A percentile compares a stretch with the other conserved stretches of the same genome.
Conservation (phyloP, 1,139 yeast genomes). For the Candida frijolesensis region DNA sequence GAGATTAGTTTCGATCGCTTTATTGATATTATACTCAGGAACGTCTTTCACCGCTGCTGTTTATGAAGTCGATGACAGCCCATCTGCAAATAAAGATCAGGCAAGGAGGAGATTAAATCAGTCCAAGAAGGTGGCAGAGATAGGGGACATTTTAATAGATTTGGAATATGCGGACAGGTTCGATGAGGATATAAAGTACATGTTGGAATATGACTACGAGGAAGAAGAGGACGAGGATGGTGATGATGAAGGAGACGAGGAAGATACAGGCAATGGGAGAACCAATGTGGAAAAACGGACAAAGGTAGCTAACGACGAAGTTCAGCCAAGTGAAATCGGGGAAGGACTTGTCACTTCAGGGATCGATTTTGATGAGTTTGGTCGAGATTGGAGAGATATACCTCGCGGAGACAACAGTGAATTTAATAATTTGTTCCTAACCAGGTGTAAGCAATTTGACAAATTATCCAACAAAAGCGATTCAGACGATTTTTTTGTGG, state of each 20-base stretch:
- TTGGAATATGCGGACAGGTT: conserved; percentile 66
- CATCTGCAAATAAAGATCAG: conserved; percentile 19
- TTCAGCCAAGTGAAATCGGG: background rate
- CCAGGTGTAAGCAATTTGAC: conserved; percentile 19
- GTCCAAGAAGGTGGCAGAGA: conserved; percentile 34
- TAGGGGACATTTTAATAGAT: conserved; percentile 56
- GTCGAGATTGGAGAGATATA: conserved; percentile 71
- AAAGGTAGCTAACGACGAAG: conserved; percentile 14
- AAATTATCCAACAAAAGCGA: conserved; percentile 20
- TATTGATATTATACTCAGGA: conserved; percentile 30
- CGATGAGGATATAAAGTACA: conserved; percentile 73
- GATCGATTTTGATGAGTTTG: conserved; percentile 56
- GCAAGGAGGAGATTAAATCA: conserved; percentile 25
- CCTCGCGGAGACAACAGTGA: conserved; percentile 56
- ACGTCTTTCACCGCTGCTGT: conserved; percentile 22
- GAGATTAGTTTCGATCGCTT: conserved; percentile 37
- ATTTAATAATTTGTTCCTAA: conserved; percentile 23
- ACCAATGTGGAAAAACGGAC: background rate
- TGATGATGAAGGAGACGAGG: conserved; percentile 9
- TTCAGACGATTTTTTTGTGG: conserved; percentile 30
- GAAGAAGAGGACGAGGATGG: conserved; percentile 29
- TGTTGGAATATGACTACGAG: conserved; percentile 62
- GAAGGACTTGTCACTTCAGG: conserved; percentile 10
- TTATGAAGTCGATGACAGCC: conserved; percentile 15
- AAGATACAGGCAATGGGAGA: conserved; percentile 6